phyloP scores from a whole-genome alignment of 2,329 filamentous ascomycete species.

The Penicillium corylophilum region DNA sequence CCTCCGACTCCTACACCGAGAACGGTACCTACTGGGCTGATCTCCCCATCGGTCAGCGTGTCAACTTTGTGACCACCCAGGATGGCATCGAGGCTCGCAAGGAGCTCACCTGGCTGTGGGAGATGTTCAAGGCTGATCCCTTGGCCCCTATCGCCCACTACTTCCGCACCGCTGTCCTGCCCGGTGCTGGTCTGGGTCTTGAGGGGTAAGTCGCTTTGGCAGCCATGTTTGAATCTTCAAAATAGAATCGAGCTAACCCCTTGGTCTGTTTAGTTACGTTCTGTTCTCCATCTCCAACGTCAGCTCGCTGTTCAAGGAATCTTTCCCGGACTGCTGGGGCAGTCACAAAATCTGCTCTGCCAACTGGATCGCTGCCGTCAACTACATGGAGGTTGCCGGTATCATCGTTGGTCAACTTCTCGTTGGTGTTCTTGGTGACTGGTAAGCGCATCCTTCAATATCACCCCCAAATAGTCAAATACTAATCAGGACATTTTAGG shows the following conservation, averaged over 20 bases:
- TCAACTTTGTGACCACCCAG: constrained; percentile 71
- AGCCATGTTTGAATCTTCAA: not conserved
- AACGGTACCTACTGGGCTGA: constrained; percentile 93
- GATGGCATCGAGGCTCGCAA: constrained; percentile 67
- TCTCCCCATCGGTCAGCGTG: constrained; percentile 65
- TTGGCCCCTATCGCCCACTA: constrained; percentile 79
- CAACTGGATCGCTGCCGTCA: constrained; percentile 79
- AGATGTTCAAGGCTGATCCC: constrained; percentile 82
- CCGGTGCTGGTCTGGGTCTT: constrained; percentile 84
- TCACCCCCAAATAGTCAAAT: not conserved
- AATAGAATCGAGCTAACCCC: not conserved
- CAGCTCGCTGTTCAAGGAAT: constrained; percentile 71
- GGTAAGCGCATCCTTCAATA: constrained; percentile 37
- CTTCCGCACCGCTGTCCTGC: constrained; percentile 83
- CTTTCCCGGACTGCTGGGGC: constrained; percentile 78
- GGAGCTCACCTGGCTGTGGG: constrained; percentile 67
- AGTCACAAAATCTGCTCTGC: constrained; percentile 64
- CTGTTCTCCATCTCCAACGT: constrained; percentile 95
- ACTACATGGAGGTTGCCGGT: constrained; percentile 88
- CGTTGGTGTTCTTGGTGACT: constrained; percentile 78
- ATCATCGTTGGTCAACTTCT: constrained; percentile 91
- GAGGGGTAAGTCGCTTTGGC: constrained; percentile 73
- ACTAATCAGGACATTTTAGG: constrained; percentile 46
- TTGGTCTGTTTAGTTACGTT: constrained; percentile 12
- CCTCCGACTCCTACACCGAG: constrained; percentile 80